Evolutionary conservation across 768 basidiomycete species (phyloP).

Genomic region (Boletus subparvulus): DNA sequence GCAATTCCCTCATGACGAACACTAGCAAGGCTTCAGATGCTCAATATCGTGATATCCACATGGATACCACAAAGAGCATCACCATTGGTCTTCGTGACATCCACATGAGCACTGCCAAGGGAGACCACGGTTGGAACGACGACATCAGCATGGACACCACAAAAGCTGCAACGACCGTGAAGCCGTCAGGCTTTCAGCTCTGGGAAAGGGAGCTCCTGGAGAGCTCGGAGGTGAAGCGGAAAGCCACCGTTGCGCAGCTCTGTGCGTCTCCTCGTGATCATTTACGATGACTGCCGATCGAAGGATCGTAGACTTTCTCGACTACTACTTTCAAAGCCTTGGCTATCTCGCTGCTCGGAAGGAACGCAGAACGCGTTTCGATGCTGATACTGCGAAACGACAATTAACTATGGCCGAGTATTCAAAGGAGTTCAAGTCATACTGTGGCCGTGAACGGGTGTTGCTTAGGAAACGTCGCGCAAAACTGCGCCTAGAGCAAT

Average conservation of each 20-base stretch:
- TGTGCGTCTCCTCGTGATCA: slow-evolving; percentile 52
- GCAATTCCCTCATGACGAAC: slow-evolving; percentile 11
- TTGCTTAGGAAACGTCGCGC: slow-evolving; percentile 88
- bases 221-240: slow-evolving; percentile 85
- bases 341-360: slow-evolving; percentile 87
- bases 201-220: slow-evolving; percentile 89
- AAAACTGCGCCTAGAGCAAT: slow-evolving; percentile 90
- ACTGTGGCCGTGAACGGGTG: slow-evolving; percentile 92
- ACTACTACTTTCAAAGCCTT: slow-evolving; percentile 96
- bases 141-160: slow-evolving; percentile 66
- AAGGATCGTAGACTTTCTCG: slow-evolving; percentile 74
- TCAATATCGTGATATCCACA: slow-evolving; percentile 60
- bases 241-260: slow-evolving; percentile 95
- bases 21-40: slow-evolving; percentile 17
- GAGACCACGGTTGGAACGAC: slow-evolving; percentile 39
- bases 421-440: slow-evolving; percentile 83
- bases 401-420: slow-evolving; percentile 55
- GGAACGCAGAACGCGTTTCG: slow-evolving; percentile 79
- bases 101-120: slow-evolving; percentile 66
- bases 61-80: slow-evolving; percentile 74
- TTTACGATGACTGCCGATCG: slow-evolving; percentile 10
- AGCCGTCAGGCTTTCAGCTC: slow-evolving; percentile 52
- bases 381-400: slow-evolving; percentile 75
- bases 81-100: slow-evolving; percentile 49
- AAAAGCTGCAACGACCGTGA: slow-evolving; percentile 46